Percentiles rank a stretch among this genome's conserved stretches.
Conservation (phyloP, 305 asterid genomes). For the Euphrasia arctica region DNA sequence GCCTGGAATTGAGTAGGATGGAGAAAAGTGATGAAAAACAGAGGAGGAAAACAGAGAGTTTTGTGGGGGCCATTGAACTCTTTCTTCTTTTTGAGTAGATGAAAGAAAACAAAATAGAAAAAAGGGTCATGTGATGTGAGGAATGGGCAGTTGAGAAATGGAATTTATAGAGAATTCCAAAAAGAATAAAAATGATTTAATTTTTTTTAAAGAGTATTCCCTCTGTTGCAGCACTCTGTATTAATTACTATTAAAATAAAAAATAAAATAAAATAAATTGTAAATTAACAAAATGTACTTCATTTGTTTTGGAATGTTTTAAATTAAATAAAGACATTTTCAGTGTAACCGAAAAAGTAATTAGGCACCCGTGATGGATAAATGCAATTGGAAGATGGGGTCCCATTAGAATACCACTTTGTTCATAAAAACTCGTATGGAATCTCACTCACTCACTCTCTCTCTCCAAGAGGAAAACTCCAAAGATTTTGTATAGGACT, state of each 20-base stretch:
- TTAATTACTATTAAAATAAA: too few relatives aligned
- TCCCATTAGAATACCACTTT: conserved; percentile 21
- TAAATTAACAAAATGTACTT: too few relatives aligned
- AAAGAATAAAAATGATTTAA: not conserved
- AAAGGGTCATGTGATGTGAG: not conserved
- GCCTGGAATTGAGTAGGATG: conserved; percentile 4
- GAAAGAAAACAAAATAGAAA: not conserved
- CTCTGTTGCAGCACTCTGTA: too few relatives aligned
- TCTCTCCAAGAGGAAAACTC: not conserved
- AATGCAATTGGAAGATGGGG: conserved; percentile 27
- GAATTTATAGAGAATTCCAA: conserved; percentile 24
- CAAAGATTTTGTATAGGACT: conserved; percentile 11
- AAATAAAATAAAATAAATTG: not conserved
- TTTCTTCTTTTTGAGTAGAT: not conserved
- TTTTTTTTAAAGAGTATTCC: not conserved
- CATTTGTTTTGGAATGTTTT: too few relatives aligned
- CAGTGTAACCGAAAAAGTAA: too few relatives aligned
- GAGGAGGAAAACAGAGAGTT: conserved; percentile 26
- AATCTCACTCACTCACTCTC: conserved; percentile 27
- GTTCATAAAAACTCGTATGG: conserved; percentile 15
- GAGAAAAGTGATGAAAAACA: conserved; percentile 20
- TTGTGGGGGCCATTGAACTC: conserved; percentile 44
- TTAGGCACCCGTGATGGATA: conserved; percentile 74
- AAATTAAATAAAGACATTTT: too few relatives aligned
- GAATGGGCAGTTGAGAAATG: conserved; percentile 17